Percentiles rank a stretch among this genome's conserved stretches.
Evolutionary conservation across 2,329 filamentous ascomycete species (phyloP).

Genomic region (Talaromyces sp.): DNA sequence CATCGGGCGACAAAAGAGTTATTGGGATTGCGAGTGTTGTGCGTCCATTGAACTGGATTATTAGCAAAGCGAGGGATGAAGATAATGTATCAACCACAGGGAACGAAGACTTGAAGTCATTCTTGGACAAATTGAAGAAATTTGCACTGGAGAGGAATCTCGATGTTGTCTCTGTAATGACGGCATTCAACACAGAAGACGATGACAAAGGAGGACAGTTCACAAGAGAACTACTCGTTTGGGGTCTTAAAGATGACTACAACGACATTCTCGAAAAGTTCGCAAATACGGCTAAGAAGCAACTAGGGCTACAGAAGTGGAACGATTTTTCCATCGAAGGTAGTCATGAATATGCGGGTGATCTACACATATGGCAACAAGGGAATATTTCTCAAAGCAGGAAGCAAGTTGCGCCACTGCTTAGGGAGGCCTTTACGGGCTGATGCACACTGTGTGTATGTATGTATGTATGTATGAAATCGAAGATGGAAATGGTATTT

Average conservation of each 20-base stretch:
- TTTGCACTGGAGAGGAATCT: slow-evolving; percentile 47
- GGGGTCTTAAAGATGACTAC: slow-evolving; percentile 39
- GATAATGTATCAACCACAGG: not conserved
- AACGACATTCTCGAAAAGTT: slow-evolving; percentile 41
- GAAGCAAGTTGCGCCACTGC: slow-evolving; percentile 58
- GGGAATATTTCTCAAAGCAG: slow-evolving; percentile 53
- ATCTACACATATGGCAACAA: slow-evolving; percentile 50
- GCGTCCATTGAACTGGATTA: slow-evolving; percentile 51
- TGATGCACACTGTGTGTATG: slow-evolving; percentile 1
- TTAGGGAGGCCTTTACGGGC: slow-evolving; percentile 41
- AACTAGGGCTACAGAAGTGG: slow-evolving; percentile 40
- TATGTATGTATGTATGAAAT: not conserved
- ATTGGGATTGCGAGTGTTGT: slow-evolving; percentile 58
- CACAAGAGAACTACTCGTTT: slow-evolving; percentile 49
- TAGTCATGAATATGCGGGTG: slow-evolving; percentile 14
- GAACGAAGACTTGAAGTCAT: slow-evolving; percentile 22
- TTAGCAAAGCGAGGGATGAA: slow-evolving; percentile 41
- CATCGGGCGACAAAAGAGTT: slow-evolving; percentile 21
- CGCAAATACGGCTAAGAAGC: slow-evolving; percentile 37
- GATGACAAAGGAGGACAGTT: slow-evolving; percentile 36
- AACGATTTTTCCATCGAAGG: slow-evolving; percentile 4
- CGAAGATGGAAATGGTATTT: not conserved
- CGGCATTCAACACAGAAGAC: slow-evolving; percentile 44
- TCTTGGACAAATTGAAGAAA: slow-evolving; percentile 38
- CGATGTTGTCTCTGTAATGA: slow-evolving; percentile 56